Percentiles rank a stretch among this genome's conserved stretches.
These are phyloP conservation scores for Stereocaulon alpinum DNA, from an alignment of 495 filamentous ascomycete genomes.

Conservation along the genomic window DNA sequence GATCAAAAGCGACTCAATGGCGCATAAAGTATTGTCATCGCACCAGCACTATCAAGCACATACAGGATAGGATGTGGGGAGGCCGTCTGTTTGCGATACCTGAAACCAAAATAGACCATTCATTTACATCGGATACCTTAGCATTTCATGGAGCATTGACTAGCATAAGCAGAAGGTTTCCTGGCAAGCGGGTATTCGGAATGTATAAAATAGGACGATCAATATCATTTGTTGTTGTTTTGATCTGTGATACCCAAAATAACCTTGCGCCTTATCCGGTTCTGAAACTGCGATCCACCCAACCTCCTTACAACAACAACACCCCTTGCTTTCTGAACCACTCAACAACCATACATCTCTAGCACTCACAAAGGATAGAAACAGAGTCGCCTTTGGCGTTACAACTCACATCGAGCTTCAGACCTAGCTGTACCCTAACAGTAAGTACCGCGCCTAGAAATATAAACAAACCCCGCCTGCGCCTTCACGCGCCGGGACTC, in stretches of 20 bases:
- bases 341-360: neutral
- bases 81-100: slow-evolving; percentile 2
- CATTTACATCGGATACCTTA: slow-evolving; percentile 3
- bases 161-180: neutral
- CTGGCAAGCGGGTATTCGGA: neutral
- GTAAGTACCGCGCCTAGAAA: slow-evolving; percentile 1
- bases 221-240: slow-evolving; percentile 10
- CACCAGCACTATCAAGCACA: slow-evolving; percentile 5
- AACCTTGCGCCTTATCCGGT: slow-evolving; percentile 3
- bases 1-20: slow-evolving; percentile 11
- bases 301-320: slow-evolving; percentile 9
- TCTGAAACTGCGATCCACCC: slow-evolving; percentile 2
- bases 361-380: neutral
- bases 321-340: neutral
- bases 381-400: neutral
- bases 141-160: neutral
- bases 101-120: neutral
- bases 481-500: slow-evolving; percentile 5
- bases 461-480: slow-evolving; percentile 13
- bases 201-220: slow-evolving; percentile 8
- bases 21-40: neutral
- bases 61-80: neutral
- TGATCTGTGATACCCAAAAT: neutral
- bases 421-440: neutral
- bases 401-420: neutral